Percentiles rank a stretch among this genome's conserved stretches.
phyloP scores from a whole-genome alignment of 2,329 filamentous ascomycete genomes.

The Trichophaea hybrida region DNA sequence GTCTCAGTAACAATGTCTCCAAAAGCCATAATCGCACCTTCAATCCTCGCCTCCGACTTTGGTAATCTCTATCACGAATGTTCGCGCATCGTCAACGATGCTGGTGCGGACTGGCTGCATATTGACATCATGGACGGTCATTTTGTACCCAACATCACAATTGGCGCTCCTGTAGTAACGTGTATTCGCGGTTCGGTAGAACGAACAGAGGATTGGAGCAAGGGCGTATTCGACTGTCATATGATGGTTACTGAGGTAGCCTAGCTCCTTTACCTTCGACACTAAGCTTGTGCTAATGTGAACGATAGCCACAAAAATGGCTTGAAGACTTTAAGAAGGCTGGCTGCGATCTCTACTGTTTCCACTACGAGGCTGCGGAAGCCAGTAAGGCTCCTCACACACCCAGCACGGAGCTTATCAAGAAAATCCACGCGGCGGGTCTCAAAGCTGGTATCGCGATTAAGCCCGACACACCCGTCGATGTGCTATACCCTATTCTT shows the following conservation, averaged over 20 bases:
- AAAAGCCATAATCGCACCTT: conserved; percentile 86
- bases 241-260: conserved; percentile 98
- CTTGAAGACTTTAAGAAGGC: conserved; percentile 87
- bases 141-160: conserved; percentile 97
- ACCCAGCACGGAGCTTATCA: conserved; percentile 72
- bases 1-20: conserved; percentile 51
- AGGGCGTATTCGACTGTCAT: conserved; percentile 96
- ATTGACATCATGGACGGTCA: conserved; percentile 96
- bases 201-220: conserved; percentile 47
- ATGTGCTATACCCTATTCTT: conserved; percentile 79
- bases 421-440: conserved; percentile 76
- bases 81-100: conserved; percentile 58
- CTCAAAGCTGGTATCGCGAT: conserved; percentile 89
- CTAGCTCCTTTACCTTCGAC: background rate
- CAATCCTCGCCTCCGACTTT: conserved; percentile 97
- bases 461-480: conserved; percentile 80
- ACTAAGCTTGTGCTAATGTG: background rate
- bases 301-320: conserved; percentile 83
- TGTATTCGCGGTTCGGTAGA: conserved; percentile 83
- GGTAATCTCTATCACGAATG: conserved; percentile 76
- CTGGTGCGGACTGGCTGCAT: conserved; percentile 85
- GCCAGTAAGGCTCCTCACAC: conserved; percentile 67
- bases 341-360: conserved; percentile 97
- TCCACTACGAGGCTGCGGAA: conserved; percentile 94
- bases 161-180: conserved; percentile 85